A percentile compares a stretch with the other conserved stretches of the same genome.
Conservation (phyloP, 345 rosid genomes). For the thale cress (Arabidopsis thaliana) region DNA sequence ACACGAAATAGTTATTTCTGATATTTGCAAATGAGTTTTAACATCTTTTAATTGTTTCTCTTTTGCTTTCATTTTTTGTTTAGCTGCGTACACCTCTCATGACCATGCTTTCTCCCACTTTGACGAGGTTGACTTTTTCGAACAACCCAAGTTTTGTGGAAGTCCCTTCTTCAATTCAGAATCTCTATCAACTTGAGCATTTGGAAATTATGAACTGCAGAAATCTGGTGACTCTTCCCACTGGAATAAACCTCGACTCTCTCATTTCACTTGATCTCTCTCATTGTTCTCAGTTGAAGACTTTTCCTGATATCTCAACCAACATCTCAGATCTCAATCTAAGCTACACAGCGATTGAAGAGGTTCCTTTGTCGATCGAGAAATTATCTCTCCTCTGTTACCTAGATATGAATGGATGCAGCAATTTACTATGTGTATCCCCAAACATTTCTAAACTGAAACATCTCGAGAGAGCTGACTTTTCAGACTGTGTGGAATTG, state of each 20-base stretch:
- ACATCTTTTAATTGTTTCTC: neutral
- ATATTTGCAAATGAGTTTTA: no score
- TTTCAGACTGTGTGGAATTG: neutral
- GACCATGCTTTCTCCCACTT: neutral
- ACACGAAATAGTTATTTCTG: no score
- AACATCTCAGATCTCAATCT: neutral
- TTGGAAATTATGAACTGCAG: neutral
- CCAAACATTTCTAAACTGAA: neutral
- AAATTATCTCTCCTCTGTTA: neutral
- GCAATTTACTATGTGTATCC: neutral
- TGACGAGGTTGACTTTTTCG: neutral
- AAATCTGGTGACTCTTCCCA: slow-evolving; percentile 14
- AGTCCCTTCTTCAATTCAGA: neutral
- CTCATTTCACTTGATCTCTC: no score
- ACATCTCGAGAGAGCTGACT: neutral
- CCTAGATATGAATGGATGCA: neutral
- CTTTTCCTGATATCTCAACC: slow-evolving; percentile 30
- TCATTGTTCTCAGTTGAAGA: slow-evolving; percentile 19
- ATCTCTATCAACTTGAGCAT: neutral
- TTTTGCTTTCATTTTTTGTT: neutral
- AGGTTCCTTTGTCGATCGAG: slow-evolving; percentile 14
- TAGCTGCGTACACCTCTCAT: neutral
- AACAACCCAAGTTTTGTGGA: neutral
- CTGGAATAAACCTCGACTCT: no score
- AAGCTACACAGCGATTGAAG: neutral